Evolutionary conservation across 2,329 filamentous ascomycete species (phyloP).

Genomic region (Harringtonia aguacate): DNA sequence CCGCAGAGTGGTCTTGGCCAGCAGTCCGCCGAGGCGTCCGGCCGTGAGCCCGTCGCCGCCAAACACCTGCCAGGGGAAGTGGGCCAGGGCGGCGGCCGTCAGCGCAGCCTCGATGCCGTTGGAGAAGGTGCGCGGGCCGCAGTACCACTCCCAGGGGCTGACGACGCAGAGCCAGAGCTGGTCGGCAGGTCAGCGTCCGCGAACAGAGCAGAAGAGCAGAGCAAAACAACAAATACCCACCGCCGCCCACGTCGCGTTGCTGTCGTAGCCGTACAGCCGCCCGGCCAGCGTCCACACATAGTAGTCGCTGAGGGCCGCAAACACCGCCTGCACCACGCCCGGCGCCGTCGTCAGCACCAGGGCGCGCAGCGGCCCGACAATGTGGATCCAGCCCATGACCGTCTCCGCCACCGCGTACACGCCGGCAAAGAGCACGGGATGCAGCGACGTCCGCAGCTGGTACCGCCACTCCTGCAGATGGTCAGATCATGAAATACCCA

Average conservation of each 20-base stretch:
- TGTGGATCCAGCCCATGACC: constrained; percentile 41
- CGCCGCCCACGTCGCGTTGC: constrained; percentile 54
- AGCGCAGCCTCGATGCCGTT: constrained; percentile 89
- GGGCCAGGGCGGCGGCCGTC: constrained; percentile 66
- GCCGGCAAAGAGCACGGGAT: constrained; percentile 75
- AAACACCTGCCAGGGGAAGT: constrained; percentile 78
- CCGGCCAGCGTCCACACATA: constrained; percentile 78
- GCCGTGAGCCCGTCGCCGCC: constrained; percentile 17
- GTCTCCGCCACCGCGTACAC: constrained; percentile 56
- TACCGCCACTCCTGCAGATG: constrained; percentile 77
- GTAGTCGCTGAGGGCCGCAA: constrained; percentile 72
- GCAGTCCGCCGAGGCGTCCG: not conserved
- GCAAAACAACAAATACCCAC: constrained; percentile 40
- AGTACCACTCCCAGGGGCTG: constrained; percentile 96
- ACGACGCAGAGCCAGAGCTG: constrained; percentile 60
- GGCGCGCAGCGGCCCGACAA: constrained; percentile 46
- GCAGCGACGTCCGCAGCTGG: constrained; percentile 78
- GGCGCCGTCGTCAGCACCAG: constrained; percentile 63
- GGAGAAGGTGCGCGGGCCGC: constrained; percentile 83
- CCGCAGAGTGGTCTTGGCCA: constrained; percentile 8
- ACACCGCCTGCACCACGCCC: constrained; percentile 62
- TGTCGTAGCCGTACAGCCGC: constrained; percentile 58
- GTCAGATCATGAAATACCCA: not conserved
- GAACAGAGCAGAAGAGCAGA: not conserved
- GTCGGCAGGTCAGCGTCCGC: not conserved